phyloP scores from a whole-genome alignment of 192 early-diverging fungal genomes.

The Linderina pennispora region DNA sequence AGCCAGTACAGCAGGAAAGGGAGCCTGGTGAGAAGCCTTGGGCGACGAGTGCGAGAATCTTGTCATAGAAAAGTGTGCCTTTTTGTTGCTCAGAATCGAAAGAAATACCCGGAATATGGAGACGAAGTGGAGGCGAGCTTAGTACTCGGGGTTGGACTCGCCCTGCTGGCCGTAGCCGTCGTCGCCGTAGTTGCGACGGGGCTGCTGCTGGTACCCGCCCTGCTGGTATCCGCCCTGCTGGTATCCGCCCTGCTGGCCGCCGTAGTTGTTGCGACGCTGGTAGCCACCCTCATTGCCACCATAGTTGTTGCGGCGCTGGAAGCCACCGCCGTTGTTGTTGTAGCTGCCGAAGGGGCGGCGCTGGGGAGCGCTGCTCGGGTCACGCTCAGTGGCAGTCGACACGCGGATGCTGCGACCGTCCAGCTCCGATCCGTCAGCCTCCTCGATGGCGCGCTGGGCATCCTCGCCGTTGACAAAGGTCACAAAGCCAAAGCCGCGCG shows the following conservation, averaged over 20 bases:
- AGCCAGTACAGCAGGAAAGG: too few relatives aligned
- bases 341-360: slow-evolving; percentile 7
- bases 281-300: slow-evolving; percentile 22
- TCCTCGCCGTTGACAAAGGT: slow-evolving; percentile 57
- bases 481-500: slow-evolving; percentile 88
- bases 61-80: too few relatives aligned
- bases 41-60: too few relatives aligned
- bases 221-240: slow-evolving; percentile 1
- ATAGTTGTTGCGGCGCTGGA: slow-evolving; percentile 38
- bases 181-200: neutral
- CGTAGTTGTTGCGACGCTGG: slow-evolving; percentile 2
- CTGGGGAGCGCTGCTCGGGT: slow-evolving; percentile 13
- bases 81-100: too few relatives aligned
- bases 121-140: too few relatives aligned
- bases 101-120: too few relatives aligned
- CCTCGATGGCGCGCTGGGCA: slow-evolving; percentile 65
- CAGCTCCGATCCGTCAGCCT: slow-evolving; percentile 61
- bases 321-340: slow-evolving; percentile 28
- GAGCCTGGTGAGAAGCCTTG: too few relatives aligned
- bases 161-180: too few relatives aligned
- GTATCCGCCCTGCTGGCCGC: slow-evolving; percentile 1
- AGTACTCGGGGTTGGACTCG: too few relatives aligned
- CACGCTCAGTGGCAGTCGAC: slow-evolving; percentile 59
- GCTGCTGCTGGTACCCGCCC: neutral
- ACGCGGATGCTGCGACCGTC: slow-evolving; percentile 83